Conservation (phyloP, 768 basidiomycete genomes). For the Psilocybe cubensis region DNA sequence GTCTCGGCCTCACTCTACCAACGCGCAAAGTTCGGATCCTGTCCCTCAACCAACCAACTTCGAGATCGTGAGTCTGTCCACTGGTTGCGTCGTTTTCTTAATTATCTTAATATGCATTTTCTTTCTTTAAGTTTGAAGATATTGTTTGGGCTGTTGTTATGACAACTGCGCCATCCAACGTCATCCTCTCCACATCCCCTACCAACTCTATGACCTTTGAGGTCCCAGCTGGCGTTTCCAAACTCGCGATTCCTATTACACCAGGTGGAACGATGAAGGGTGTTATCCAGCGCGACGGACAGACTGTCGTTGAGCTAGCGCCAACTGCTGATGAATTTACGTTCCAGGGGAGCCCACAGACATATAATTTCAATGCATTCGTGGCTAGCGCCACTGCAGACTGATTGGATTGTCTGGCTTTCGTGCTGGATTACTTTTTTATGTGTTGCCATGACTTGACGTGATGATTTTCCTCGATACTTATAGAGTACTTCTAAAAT, state of each 20-base stretch:
- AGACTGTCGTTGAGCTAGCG: conserved; percentile 47
- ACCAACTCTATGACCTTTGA: conserved; percentile 45
- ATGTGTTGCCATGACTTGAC: background rate
- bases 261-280: conserved; percentile 55
- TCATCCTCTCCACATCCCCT: conserved; percentile 57
- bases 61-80: conserved; percentile 50
- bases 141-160: conserved; percentile 72
- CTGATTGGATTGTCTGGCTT: conserved; percentile 8
- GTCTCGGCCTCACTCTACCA: conserved; percentile 66
- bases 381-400: conserved; percentile 45
- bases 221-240: conserved; percentile 61
- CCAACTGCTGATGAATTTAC: conserved; percentile 54
- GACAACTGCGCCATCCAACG: conserved; percentile 55
- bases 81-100: conserved; percentile 19
- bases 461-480: too few species aligned
- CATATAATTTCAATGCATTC: conserved; percentile 76
- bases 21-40: conserved; percentile 56
- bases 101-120: background rate
- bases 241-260: conserved; percentile 60
- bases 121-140: conserved; percentile 53
- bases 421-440: background rate
- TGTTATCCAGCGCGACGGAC: conserved; percentile 51
- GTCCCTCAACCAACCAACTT: conserved; percentile 60
- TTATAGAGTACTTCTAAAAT: too few species aligned
- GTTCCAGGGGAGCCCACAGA: conserved; percentile 54